A percentile compares a stretch with the other conserved stretches of the same genome.
Conservation (phyloP, 495 filamentous ascomycete species). For the Aspergillus biplanus region DNA sequence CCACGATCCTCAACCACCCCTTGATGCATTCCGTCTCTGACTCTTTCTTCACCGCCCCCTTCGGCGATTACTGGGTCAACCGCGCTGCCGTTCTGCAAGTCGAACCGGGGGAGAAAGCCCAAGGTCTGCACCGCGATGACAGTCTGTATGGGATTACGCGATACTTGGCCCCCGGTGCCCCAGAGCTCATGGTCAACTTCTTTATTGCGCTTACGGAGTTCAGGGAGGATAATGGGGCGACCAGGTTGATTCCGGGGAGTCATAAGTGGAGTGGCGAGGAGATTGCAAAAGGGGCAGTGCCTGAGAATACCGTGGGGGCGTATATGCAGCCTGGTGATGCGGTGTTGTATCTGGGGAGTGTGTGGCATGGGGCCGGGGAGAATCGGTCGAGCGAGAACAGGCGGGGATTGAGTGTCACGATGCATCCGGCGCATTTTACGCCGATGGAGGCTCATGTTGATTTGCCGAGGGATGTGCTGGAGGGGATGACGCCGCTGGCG, state of each 20-base stretch:
- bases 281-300: too few species aligned
- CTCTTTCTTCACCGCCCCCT: neutral
- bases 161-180: neutral
- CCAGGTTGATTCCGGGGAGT: slow-evolving; percentile 1
- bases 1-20: slow-evolving; percentile 7
- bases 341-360: too few species aligned
- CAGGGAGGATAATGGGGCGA: slow-evolving; percentile 6
- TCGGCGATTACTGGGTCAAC: slow-evolving; percentile 6
- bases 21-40: neutral
- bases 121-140: slow-evolving; percentile 2
- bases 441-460: slow-evolving; percentile 3
- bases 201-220: neutral
- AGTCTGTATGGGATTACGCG: neutral
- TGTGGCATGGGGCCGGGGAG: too few species aligned
- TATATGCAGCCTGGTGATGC: too few species aligned
- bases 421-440: too few species aligned
- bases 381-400: too few species aligned
- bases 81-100: neutral
- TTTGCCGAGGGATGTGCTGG: neutral
- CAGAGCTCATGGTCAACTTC: neutral
- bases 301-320: neutral
- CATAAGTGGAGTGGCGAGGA: too few species aligned
- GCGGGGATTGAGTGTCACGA: neutral
- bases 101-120: neutral
- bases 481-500: slow-evolving; percentile 9